Conservation (phyloP, 2,329 filamentous ascomycete species). For the Ophiostoma piceae region DNA sequence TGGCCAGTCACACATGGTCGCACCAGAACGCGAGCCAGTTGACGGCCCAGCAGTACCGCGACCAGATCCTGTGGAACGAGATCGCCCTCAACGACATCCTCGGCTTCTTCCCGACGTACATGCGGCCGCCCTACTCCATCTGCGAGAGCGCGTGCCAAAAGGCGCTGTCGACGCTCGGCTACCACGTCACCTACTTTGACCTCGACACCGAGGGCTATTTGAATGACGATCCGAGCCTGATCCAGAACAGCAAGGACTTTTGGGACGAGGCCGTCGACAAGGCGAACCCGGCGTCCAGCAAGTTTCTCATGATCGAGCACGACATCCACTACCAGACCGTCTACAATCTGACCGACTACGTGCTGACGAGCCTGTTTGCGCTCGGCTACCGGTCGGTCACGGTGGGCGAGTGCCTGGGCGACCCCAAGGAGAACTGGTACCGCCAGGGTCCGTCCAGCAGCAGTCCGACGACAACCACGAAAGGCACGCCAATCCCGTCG, state of each 20-base stretch:
- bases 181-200: background rate
- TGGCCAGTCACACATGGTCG: background rate
- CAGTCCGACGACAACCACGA: no score
- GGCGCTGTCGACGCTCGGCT: background rate
- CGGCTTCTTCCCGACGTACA: background rate
- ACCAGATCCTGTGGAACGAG: background rate
- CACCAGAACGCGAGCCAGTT: background rate
- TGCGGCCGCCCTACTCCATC: background rate
- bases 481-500: background rate
- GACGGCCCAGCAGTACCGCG: background rate
- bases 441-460: slow-evolving; percentile 30
- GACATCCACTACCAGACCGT: background rate
- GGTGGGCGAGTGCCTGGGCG: slow-evolving; percentile 51
- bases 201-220: background rate
- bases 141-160: background rate
- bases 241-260: background rate
- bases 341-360: background rate
- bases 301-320: background rate
- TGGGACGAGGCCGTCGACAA: background rate
- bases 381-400: slow-evolving; percentile 46
- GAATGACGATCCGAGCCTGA: background rate
- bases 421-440: slow-evolving; percentile 50
- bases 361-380: slow-evolving; percentile 34
- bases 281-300: background rate
- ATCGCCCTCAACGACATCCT: background rate